Base-by-base conservation (phyloP, 352 stramenopile species). In the Phytophthora melonis region DNA sequence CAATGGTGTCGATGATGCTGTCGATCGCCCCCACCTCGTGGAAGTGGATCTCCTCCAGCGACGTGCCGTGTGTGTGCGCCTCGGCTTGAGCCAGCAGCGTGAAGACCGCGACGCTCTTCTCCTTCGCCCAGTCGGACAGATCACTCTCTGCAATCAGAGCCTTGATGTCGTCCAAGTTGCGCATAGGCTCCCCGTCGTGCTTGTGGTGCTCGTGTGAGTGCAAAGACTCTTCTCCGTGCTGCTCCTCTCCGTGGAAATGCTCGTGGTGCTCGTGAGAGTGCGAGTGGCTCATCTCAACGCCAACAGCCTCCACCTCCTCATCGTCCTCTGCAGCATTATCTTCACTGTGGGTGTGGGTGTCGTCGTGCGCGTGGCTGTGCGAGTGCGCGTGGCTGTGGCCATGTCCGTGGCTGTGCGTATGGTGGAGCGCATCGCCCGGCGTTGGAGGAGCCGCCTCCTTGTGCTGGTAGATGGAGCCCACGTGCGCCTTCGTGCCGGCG, bases 1-100 rank as follows among this genome's bases (percentile, higher is more conserved):
- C 97, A 50, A 99, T 93, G 7, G 97, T 99, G 80, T 99, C 97
- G 25, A 99, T 85, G 77, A 99, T 99, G 67, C 92, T 98, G 85
- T 99, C 97, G 69, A 99, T 97, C 18, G 97, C 95, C 23, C 97
- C 97, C 6, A 99, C 97, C 80, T 99, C 97, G 77, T 99, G 97
- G 80, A 99, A 99, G 76, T 99, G 97, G 56, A 99, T 97, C 68
- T 88, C 72, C 11, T 99, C 93, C 27, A 98, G 68, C 5, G 84
- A 83, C 27, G 96, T 95, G 39, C 97, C 96, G 77, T 99, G 97
- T 34, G 96, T 98, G 30, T 93, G 81, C 23, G 97, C 95, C 72
- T 99, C 97, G 1, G 97, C 96, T 61, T 97, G 75, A 3, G 97
- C 97, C 25, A 99, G 79, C 19, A 91, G 83, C 6, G 84, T 93